Percentiles rank a stretch among this genome's conserved stretches.
These are phyloP conservation scores for Trichoderma erinaceum DNA, from an alignment of 495 filamentous ascomycete species.

Conservation along the genomic window DNA sequence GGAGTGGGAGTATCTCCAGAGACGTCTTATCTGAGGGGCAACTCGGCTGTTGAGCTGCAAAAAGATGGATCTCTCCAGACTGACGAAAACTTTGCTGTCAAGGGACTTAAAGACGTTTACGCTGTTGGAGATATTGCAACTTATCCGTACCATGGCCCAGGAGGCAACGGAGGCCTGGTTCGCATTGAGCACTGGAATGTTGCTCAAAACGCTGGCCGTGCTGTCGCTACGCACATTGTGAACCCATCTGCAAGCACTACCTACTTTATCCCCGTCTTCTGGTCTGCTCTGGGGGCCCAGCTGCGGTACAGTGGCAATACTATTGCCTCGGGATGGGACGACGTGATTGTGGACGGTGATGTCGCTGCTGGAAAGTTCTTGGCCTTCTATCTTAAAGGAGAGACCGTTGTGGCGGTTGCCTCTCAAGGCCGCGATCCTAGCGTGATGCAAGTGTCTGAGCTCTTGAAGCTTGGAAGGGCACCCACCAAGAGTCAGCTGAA, in stretches of 20 bases:
- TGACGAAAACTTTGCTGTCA: constrained; percentile 69
- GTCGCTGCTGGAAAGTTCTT: constrained; percentile 77
- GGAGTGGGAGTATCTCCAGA: constrained; percentile 85
- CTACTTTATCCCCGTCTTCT: constrained; percentile 88
- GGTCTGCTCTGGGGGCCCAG: constrained; percentile 86
- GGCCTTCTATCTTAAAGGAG: constrained; percentile 82
- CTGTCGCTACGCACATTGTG: constrained; percentile 67
- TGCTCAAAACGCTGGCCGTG: constrained; percentile 83
- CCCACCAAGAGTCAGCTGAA: constrained; percentile 69
- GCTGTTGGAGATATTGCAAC: constrained; percentile 96
- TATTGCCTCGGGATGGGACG: constrained; percentile 66
- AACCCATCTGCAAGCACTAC: constrained; percentile 54
- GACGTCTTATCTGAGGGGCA: constrained; percentile 78
- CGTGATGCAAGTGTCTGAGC: constrained; percentile 73
- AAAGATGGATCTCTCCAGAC: constrained; percentile 76
- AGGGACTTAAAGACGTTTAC: constrained; percentile 71
- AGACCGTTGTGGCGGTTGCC: constrained; percentile 85
- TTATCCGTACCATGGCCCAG: constrained; percentile 88
- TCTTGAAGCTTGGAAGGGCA: constrained; percentile 82
- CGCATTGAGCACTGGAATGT: constrained; percentile 98
- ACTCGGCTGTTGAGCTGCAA: constrained; percentile 57
- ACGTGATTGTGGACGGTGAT: constrained; percentile 69
- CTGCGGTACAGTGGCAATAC: constrained; percentile 90
- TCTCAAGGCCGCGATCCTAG: constrained; percentile 86
- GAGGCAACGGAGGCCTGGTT: constrained; percentile 58